Conservation (phyloP, 2,329 filamentous ascomycete species). For the Apiospora marii region DNA sequence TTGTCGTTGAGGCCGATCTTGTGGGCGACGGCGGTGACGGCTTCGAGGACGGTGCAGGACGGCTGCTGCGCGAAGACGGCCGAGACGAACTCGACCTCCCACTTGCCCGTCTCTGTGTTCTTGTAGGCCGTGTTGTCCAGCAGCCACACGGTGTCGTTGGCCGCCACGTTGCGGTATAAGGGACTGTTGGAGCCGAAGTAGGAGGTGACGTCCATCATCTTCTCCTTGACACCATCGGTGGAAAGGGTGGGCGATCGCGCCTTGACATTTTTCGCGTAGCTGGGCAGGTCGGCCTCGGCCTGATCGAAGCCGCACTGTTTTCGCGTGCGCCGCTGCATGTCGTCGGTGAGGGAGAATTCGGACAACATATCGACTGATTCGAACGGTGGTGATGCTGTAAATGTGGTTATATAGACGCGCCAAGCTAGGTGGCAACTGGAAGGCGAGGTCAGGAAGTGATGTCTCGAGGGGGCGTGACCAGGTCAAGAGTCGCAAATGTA, state of each 20-base stretch:
- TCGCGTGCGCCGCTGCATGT: conserved; percentile 60
- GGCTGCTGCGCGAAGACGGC: conserved; percentile 81
- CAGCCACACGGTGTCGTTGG: conserved; percentile 82
- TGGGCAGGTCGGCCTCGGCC: conserved; percentile 56
- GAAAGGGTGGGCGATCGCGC: conserved; percentile 33
- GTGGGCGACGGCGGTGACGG: conserved; percentile 75
- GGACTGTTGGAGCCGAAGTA: conserved; percentile 64
- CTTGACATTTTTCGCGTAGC: conserved; percentile 40
- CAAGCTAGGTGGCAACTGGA: background rate
- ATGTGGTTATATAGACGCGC: conserved; percentile 13
- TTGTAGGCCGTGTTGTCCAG: conserved; percentile 89
- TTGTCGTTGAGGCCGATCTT: conserved; percentile 71
- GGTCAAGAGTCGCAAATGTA: background rate
- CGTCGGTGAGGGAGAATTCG: conserved; percentile 28
- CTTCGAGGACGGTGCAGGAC: conserved; percentile 70
- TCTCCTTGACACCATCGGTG: conserved; percentile 32
- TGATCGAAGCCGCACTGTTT: conserved; percentile 57
- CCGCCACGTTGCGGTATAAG: conserved; percentile 65
- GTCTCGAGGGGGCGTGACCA: background rate
- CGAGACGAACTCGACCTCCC: conserved; percentile 85
- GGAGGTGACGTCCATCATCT: conserved; percentile 52
- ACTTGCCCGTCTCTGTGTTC: conserved; percentile 55
- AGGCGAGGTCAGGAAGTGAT: conserved; percentile 4
- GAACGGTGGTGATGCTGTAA: background rate
- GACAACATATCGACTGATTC: background rate